Evolutionary conservation across 257 asterid genomes (phyloP).

Genomic region (Solanum medicagineum): DNA sequence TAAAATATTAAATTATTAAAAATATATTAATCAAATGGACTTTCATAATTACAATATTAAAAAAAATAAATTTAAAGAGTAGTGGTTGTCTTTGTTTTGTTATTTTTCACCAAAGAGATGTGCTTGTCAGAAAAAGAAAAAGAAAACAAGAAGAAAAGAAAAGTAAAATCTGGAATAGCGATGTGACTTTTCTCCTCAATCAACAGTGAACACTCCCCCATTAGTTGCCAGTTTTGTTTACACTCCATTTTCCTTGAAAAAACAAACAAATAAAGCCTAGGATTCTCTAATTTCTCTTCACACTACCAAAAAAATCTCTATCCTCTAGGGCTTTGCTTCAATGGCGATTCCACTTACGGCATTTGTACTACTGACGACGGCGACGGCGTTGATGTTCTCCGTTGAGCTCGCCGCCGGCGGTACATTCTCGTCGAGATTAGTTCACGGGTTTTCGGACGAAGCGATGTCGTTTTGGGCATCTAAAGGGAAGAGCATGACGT

Average conservation of each 20-base stretch:
- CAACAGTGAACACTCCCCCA: background rate
- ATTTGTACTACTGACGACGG: background rate
- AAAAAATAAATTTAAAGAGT: background rate
- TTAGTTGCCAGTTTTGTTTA: background rate
- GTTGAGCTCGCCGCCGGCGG: background rate
- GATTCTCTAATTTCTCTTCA: background rate
- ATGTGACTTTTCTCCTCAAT: background rate
- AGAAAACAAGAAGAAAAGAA: background rate
- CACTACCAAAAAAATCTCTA: background rate
- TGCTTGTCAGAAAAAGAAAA: background rate
- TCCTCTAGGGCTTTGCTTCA: background rate
- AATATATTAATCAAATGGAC: too few species aligned
- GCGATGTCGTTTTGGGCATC: constrained; percentile 29
- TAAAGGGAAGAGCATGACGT: constrained; percentile 11
- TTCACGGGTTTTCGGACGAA: constrained; percentile 51
- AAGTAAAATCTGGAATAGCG: background rate
- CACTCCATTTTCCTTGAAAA: background rate
- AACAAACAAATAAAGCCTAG: background rate
- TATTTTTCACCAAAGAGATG: background rate
- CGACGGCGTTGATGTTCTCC: background rate
- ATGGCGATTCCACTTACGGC: background rate
- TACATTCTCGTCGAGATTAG: constrained; percentile 37
- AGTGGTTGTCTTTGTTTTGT: background rate
- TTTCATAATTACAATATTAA: too few species aligned
- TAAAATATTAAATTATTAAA: too few species aligned